Base-by-base conservation (phyloP, 2,329 filamentous ascomycete species). In the Scedosporium apiospermum region DNA sequence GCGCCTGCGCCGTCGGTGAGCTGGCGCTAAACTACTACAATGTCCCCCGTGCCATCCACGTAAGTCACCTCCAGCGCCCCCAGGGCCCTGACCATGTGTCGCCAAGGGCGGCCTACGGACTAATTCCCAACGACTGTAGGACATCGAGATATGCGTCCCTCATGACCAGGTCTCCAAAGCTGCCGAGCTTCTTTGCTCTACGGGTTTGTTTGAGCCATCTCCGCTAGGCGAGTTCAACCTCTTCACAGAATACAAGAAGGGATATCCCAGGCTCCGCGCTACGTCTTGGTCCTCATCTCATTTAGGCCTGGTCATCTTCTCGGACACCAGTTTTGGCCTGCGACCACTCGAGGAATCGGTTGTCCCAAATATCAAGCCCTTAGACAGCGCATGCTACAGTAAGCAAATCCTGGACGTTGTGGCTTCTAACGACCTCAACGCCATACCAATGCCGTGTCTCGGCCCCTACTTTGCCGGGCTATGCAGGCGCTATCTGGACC, bases 171-270 rank as follows among this genome's bases (percentile, higher is more conserved):
- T 38, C 12, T 60, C 49, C 3, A 42, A 51, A 10, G 65, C 66
- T 10, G 63, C 66, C 44, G 61, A 51, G n/a, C 16, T 65, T 14
- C 60, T 67, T 3, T 66, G 65, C 46, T 65, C 59, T 26, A 66
- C 65, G 14, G 64, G 65, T 1, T 63, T 66, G 6, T 67, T 68
- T 51, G 44, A 66, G 34, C 41, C 34, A 3, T 62, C 14, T 16
- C 49, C 61, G 6, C 18, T n/a, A 16, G 30, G 51, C 3, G 58
- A 65, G 10, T 65, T 66, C 49, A 66, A 69, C 65, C 64, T 67
- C 57, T 69, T 67, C 51, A 69, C 66, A 16, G 64, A 70, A 63
- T 69, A 71, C 60, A 69, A 69, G 63, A 62, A 63, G 16, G 65
- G 66, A 16, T 66, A 65, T 27, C 68, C 67, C 5, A 62, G 65